phyloP scores from a whole-genome alignment of 1,139 yeast genomes.

The Saccharomyces hybrid region DNA sequence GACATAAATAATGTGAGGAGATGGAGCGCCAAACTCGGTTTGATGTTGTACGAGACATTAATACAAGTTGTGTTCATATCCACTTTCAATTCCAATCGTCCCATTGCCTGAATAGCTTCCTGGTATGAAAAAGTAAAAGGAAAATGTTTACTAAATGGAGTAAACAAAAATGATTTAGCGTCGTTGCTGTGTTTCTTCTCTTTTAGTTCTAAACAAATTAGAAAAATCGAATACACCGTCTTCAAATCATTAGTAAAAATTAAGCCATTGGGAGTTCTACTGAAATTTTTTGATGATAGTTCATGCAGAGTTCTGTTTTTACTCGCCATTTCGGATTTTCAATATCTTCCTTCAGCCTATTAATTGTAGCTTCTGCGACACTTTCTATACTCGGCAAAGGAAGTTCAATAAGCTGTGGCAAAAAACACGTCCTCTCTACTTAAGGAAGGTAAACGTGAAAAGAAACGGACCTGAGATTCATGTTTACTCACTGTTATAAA shows the following conservation, averaged over 20 bases:
- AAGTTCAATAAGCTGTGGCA: neutral
- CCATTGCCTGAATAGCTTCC: slow-evolving; percentile 48
- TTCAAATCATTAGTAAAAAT: slow-evolving; percentile 50
- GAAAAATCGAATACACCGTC: slow-evolving; percentile 46
- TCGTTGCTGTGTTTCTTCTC: slow-evolving; percentile 20
- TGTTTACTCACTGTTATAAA: neutral
- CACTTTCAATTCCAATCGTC: slow-evolving; percentile 41
- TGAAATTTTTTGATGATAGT: slow-evolving; percentile 37
- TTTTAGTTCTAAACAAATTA: slow-evolving; percentile 42
- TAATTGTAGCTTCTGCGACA: neutral
- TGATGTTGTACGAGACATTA: slow-evolving; percentile 52
- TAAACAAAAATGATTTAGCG: slow-evolving; percentile 20
- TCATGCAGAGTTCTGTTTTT: slow-evolving; percentile 34
- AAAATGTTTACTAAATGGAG: slow-evolving; percentile 21
- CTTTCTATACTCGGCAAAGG: neutral
- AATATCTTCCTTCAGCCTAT: neutral
- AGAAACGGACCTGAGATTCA: neutral
- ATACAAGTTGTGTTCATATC: slow-evolving; percentile 47
- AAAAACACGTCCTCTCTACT: neutral
- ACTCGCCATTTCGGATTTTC: neutral
- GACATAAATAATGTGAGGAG: slow-evolving; percentile 50
- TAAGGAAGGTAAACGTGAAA: neutral
- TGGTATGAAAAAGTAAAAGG: slow-evolving; percentile 50
- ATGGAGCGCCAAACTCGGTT: slow-evolving; percentile 42
- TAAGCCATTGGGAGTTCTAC: slow-evolving; percentile 45